Base-by-base conservation (phyloP, 371 early-diverging fungal genomes). In the Mortierella sp. region DNA sequence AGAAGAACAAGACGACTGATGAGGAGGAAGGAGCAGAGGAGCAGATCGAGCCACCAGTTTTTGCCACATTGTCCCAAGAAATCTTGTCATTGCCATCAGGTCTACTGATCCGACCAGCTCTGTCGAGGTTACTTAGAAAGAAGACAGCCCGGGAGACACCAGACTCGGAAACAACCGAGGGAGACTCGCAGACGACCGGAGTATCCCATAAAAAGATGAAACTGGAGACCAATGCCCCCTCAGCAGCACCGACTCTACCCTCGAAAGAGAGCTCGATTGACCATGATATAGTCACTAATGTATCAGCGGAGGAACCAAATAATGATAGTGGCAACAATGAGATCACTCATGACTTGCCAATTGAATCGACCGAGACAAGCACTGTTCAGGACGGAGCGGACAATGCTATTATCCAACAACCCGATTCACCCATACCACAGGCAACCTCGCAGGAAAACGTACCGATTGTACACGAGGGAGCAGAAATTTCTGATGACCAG, bases 31-130 rank as follows among this genome's bases (percentile, higher is more conserved):
- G 26, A 53, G 18, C 11, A 21, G 53, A 9, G 21, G 53, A 69
- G 2, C 75, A 74, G 45, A 65, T 68, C 0, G 65, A 65, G 52
- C 43, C 61, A 9, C 69, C 75, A 14, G 57, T 60, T 21, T 68
- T 68, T 26, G 66, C 66, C 5, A 65, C 75, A 4, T 11, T 65
- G 48, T 74, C 75, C 3, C 75, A 74, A 46, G 75, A 74, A 11
- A 45, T 62, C 53, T 48, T 74, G 4, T 74, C 75, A 7, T 5
- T 69, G 2, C 75, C 75, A 15, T 21, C 53, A 25, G 75, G 69
- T 12, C 55, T 74, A 46, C 57, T 65, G 46, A 25, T 62, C 7
- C 45, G 51, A 21, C n/a, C 62, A 16, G 53, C 62, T 4, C 28
- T 69, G 1, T 61, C 70, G 28, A 69, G 57, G 50, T 30, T 52